These are phyloP conservation scores for Wickerhamomyces strasburgensis DNA, from an alignment of 805 yeast species.

Conservation along the genomic window DNA sequence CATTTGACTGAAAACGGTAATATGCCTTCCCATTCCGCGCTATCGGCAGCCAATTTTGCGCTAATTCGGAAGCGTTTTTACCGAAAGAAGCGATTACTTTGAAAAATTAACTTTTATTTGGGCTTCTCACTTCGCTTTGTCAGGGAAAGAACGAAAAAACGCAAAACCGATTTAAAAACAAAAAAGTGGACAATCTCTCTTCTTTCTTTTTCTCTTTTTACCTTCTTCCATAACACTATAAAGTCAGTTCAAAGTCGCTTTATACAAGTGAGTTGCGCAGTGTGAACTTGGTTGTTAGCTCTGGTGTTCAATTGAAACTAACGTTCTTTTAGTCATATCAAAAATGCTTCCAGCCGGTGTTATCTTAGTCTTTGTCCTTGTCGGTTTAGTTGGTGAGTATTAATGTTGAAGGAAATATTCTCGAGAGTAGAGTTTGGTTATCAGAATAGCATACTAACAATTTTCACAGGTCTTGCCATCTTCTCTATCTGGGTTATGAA, in stretches of 20 bases:
- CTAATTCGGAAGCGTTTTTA: constrained; percentile 13
- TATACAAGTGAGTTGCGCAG: no score
- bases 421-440: background rate
- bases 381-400: constrained; percentile 25
- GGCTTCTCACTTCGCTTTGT: no score
- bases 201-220: background rate
- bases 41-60: background rate
- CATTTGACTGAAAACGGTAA: background rate
- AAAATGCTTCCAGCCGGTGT: constrained; percentile 31
- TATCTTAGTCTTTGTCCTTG: constrained; percentile 27
- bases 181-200: background rate
- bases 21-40: background rate
- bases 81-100: constrained; percentile 10
- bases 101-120: no score
- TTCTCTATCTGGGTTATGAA: constrained; percentile 11
- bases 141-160: no score
- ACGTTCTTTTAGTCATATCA: background rate
- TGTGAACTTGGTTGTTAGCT: no score
- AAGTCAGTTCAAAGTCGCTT: no score
- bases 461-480: constrained; percentile 15
- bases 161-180: no score
- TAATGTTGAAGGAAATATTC: no score
- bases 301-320: no score
- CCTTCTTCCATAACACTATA: constrained; percentile 1
- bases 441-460: background rate